phyloP scores from a whole-genome alignment of 176 grass and related monocot genomes.

The Cenchrus purpureus region DNA sequence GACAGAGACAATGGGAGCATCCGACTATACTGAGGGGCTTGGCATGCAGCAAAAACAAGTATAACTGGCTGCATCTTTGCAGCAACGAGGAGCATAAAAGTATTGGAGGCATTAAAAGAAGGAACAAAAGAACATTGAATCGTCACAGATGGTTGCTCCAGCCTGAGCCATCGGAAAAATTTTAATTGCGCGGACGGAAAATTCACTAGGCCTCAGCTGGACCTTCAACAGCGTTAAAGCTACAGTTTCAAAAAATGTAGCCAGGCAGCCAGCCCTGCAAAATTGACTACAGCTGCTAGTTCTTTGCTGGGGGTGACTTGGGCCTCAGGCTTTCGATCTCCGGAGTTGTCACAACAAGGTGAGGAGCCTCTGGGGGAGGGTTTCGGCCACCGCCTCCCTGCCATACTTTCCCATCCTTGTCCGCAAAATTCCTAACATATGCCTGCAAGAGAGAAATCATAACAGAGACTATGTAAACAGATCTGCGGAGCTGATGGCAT shows the following conservation, averaged over 20 bases:
- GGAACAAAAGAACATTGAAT: not conserved
- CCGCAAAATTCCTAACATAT: slow-evolving; percentile 67
- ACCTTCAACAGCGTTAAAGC: slow-evolving; percentile 41
- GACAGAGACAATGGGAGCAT: not conserved
- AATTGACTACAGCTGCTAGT: slow-evolving; percentile 48
- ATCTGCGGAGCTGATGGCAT: not conserved
- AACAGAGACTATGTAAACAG: slow-evolving; percentile 4
- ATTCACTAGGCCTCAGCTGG: slow-evolving; percentile 36
- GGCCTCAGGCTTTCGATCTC: slow-evolving; percentile 88
- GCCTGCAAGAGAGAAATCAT: slow-evolving; percentile 42
- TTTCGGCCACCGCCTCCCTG: slow-evolving; percentile 87
- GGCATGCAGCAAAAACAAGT: not conserved
- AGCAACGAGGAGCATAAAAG: not conserved
- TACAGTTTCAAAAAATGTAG: slow-evolving; percentile 24
- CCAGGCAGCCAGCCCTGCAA: not conserved
- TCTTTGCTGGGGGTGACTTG: slow-evolving; percentile 83
- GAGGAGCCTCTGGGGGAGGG: slow-evolving; percentile 88
- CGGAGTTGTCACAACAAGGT: slow-evolving; percentile 83
- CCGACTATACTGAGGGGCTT: not conserved
- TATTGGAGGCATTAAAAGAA: not conserved
- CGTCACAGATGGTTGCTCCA: not conserved
- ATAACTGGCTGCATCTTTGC: not conserved
- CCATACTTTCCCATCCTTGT: slow-evolving; percentile 91
- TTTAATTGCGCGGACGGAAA: not conserved
- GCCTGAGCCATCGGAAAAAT: not conserved